These are phyloP conservation scores for Saccharomycopsis fodiens DNA, from an alignment of 805 yeast genomes.

Conservation along the genomic window DNA sequence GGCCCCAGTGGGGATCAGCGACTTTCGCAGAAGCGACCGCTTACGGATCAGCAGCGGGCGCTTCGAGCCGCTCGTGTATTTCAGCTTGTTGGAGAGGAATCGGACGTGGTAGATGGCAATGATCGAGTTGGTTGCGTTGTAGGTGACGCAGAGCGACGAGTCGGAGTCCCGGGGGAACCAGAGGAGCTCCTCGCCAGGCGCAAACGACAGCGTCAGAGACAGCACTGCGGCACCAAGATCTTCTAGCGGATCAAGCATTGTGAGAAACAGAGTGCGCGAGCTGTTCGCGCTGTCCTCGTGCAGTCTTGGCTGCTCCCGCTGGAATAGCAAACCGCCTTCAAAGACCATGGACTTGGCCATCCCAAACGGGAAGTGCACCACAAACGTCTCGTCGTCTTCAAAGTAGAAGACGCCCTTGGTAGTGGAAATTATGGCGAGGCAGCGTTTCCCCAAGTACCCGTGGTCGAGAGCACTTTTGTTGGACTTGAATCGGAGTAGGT, in stretches of 20 bases:
- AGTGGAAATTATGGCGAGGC: slow-evolving; percentile 52
- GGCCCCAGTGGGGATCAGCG: background rate
- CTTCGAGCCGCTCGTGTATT: slow-evolving; percentile 8
- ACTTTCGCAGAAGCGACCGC: slow-evolving; percentile 22
- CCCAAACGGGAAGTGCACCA: slow-evolving; percentile 62
- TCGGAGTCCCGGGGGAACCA: slow-evolving; percentile 41
- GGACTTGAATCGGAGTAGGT: slow-evolving; percentile 8
- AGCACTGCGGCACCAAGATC: slow-evolving; percentile 69
- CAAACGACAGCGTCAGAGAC: slow-evolving; percentile 58
- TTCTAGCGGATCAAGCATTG: slow-evolving; percentile 65
- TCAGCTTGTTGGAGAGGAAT: slow-evolving; percentile 24
- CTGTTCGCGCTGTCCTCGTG: slow-evolving; percentile 9
- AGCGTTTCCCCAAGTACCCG: slow-evolving; percentile 23
- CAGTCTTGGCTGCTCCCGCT: slow-evolving; percentile 33
- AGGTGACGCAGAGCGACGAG: slow-evolving; percentile 48
- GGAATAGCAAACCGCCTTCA: slow-evolving; percentile 60
- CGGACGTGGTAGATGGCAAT: slow-evolving; percentile 52
- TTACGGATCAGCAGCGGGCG: slow-evolving; percentile 21
- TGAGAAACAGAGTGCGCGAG: slow-evolving; percentile 36
- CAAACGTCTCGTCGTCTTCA: slow-evolving; percentile 48
- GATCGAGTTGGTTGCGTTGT: slow-evolving; percentile 36
- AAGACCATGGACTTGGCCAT: slow-evolving; percentile 55
- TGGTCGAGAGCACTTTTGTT: background rate
- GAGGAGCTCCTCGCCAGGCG: slow-evolving; percentile 48
- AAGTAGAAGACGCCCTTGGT: slow-evolving; percentile 60